Evolutionary conservation across 2,329 filamentous ascomycete genomes (phyloP), one percentile per base, ranked within the genome.

Genomic region (Penicillium sp.): DNA sequence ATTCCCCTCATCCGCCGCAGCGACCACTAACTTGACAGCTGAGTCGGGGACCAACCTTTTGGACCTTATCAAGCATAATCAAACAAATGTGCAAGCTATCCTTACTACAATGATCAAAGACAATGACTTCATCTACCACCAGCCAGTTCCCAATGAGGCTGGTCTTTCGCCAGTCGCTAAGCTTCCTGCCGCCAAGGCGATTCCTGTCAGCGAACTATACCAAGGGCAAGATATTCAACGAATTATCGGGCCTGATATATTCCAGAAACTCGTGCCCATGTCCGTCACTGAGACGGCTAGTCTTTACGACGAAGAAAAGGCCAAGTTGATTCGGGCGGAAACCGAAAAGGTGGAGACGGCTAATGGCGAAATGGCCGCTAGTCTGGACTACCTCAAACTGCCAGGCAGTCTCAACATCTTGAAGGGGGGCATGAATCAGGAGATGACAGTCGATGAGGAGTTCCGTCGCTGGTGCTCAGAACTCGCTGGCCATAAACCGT

Each of bases 61-160:
- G n/a, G 90, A 95, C 29, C 80, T 95, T 56, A 85, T 89, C 13
- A 95, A 89, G 68, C 82, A 90, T 53, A 92, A 97, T 61, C 72
- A 88, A 25, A 78, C 87, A 0, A 86, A 83, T 28, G 86, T 95
- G 3, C 87, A 95, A 65, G 87, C 92, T 54, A 91, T 88, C 67
- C 75, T 95, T 18, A 76, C 77, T 14, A 84, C 88, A 53, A 79
- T 91, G 41, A 78, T 80, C 59, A 95, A 95, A 64, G 93, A 99
- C 69, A 99, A 99, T 60, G 93, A 99, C 67, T 97, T 93, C 70
- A 95, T 99, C 66, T 99, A 99, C 65, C 93, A 99, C 67, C 89
- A 97, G 61, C 85, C 83, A 1, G 86, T 99, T 1, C 92, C 93
- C 0, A 84, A 86, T 9, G 90, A 96, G 69, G 88, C 90, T 3